Evolutionary conservation across 495 filamentous ascomycete species (phyloP), one percentile per base, ranked within the genome.

Genomic region (Hypoxylon perforatum): DNA sequence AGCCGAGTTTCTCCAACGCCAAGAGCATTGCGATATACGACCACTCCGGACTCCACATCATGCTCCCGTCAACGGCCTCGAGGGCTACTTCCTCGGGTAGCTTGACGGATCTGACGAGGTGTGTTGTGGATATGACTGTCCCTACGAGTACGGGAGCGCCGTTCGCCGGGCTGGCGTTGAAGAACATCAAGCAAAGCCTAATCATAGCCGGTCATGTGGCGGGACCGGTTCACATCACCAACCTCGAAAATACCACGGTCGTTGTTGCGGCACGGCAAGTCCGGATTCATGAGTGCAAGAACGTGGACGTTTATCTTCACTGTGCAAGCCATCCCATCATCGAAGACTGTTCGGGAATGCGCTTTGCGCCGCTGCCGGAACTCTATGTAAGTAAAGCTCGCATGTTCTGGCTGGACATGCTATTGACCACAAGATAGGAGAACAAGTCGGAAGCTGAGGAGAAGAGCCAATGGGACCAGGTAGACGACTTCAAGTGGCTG

Each of bases 401-500:
- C 3, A 11, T 0, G 39, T 44, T 15, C 10, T 5, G 0, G 1
- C n/a, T 14, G 10, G 42, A 14, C 6, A 38, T 18, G 35, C 41
- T 67, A 17, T 62, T 53, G 18, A 58, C 4, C 12, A 1, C 15
- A 28, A 11, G 23, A 4, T 57, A 79, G 76, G 65, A 78, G 22
- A 69, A 66, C 14, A 76, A 81, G 15, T 62, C 68, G 30, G 59
- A 73, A 10, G 63, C 76, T 8, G 61, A 63, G 30, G 67, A 56
- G 1, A 70, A 76, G 35, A 93, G 95, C 75, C 82, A 88, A 59
- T 99, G 92, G 91, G 86, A 92, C 68, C 87, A 96, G 70, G 89
- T 99, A 12, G 92, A 97, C 70, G 95, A 99, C 70, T 99, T 99
- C 81, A 95, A 96, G 76, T 98, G 96, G 96, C 84, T 97, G 62